Conservation (phyloP, 2,329 filamentous ascomycete genomes). For the Penicillium sp. region DNA sequence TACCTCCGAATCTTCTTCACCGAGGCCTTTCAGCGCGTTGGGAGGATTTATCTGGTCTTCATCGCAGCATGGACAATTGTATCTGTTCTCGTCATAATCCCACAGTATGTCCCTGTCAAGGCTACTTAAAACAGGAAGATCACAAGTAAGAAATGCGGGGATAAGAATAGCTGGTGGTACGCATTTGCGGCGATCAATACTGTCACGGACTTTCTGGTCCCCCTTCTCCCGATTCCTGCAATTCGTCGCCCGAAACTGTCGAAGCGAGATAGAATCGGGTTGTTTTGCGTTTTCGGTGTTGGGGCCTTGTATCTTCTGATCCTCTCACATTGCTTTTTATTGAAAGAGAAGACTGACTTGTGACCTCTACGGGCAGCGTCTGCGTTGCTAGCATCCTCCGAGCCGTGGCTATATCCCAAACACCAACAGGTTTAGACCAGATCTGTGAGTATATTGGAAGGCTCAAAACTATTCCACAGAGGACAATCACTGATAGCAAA, state of each 20-base stretch:
- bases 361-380: background rate
- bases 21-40: constrained; percentile 49
- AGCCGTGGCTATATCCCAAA: too few species aligned
- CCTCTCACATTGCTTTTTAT: background rate
- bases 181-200: constrained; percentile 30
- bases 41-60: constrained; percentile 33
- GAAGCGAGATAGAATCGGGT: constrained; percentile 20
- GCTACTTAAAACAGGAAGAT: background rate
- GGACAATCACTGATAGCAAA: background rate
- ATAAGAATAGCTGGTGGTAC: constrained; percentile 23
- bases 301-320: constrained; percentile 24
- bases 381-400: constrained; percentile 2
- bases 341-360: background rate
- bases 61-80: constrained; percentile 18
- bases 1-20: constrained; percentile 57
- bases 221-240: constrained; percentile 27
- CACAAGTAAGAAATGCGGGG: constrained; percentile 24
- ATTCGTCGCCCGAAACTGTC: constrained; percentile 24
- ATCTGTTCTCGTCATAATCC: constrained; percentile 16
- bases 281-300: constrained; percentile 24
- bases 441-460: constrained; percentile 2
- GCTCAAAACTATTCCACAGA: background rate
- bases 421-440: background rate
- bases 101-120: constrained; percentile 19
- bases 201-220: constrained; percentile 27